These are phyloP conservation scores for Cercospora janseana DNA, from an alignment of 2,329 filamentous ascomycete species.

Conservation along the genomic window DNA sequence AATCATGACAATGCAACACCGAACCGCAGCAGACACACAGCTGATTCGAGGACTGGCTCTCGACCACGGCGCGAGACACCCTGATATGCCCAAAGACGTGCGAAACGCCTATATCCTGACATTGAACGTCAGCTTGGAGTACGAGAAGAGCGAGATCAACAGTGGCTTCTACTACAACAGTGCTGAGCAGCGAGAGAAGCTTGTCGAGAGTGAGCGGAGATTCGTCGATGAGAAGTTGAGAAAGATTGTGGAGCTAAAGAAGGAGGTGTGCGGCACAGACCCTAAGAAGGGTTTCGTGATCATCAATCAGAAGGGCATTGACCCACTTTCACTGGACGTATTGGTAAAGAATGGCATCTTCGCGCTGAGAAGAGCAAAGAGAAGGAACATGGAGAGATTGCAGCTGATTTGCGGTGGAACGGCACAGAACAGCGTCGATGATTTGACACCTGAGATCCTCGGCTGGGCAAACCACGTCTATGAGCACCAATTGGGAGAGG, in stretches of 20 bases:
- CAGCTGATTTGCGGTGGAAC: slow-evolving; percentile 90
- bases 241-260: slow-evolving; percentile 97
- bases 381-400: slow-evolving; percentile 97
- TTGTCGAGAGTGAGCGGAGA: slow-evolving; percentile 92
- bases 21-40: slow-evolving; percentile 91
- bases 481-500: slow-evolving; percentile 94
- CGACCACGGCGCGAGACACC: slow-evolving; percentile 93
- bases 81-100: slow-evolving; percentile 95
- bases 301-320: slow-evolving; percentile 99
- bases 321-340: slow-evolving; percentile 91
- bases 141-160: slow-evolving; percentile 99
- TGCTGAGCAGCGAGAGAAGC: slow-evolving; percentile 94
- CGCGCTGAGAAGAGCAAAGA: slow-evolving; percentile 88
- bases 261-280: slow-evolving; percentile 91
- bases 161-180: slow-evolving; percentile 98
- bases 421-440: slow-evolving; percentile 95
- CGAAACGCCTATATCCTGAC: slow-evolving; percentile 95
- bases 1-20: slow-evolving; percentile 99
- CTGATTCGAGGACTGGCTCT: slow-evolving; percentile 89
- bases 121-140: slow-evolving; percentile 94
- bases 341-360: slow-evolving; percentile 98
- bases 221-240: slow-evolving; percentile 95
- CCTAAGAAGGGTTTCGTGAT: slow-evolving; percentile 94
- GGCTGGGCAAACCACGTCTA: slow-evolving; percentile 97
- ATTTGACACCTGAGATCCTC: slow-evolving; percentile 79